Conservation (phyloP, 208 protist species). For the Trichomonas gallinae region DNA sequence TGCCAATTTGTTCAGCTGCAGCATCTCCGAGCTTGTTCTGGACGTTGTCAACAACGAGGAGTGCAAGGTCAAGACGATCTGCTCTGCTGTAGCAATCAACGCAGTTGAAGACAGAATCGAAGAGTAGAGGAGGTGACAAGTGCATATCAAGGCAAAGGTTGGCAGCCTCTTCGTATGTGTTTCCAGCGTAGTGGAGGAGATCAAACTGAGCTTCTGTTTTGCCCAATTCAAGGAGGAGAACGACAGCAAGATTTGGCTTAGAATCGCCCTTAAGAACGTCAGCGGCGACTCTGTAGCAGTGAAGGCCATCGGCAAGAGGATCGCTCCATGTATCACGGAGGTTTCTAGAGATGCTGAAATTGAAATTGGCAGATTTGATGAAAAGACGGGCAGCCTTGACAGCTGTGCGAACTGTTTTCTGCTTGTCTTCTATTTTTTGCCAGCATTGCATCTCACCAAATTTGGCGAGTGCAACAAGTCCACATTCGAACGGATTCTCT, state of each 20-base stretch:
- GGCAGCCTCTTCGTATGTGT: neutral
- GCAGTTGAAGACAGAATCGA: neutral
- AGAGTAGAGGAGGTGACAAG: neutral
- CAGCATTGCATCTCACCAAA: constrained; percentile 15
- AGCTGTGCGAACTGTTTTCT: neutral
- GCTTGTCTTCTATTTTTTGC: constrained; percentile 10
- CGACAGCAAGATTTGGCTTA: constrained; percentile 6
- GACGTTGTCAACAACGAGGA: neutral
- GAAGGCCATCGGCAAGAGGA: neutral
- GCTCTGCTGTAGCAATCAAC: neutral
- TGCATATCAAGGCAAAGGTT: neutral
- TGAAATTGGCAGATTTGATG: constrained; percentile 12
- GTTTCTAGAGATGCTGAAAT: neutral
- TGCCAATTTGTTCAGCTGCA: neutral
- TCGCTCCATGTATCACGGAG: constrained; percentile 6
- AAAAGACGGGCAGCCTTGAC: neutral
- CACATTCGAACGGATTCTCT: constrained; percentile 15
- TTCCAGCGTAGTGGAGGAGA: neutral
- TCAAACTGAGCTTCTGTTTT: neutral
- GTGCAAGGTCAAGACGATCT: neutral
- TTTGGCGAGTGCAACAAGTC: neutral
- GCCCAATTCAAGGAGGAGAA: neutral
- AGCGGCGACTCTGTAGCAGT: neutral
- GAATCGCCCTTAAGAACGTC: neutral
- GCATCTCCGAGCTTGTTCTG: neutral